Evolutionary conservation across 371 early-diverging fungal genomes (phyloP), one percentile per base, ranked within the genome.

Genomic region (Mucor irregularis): DNA sequence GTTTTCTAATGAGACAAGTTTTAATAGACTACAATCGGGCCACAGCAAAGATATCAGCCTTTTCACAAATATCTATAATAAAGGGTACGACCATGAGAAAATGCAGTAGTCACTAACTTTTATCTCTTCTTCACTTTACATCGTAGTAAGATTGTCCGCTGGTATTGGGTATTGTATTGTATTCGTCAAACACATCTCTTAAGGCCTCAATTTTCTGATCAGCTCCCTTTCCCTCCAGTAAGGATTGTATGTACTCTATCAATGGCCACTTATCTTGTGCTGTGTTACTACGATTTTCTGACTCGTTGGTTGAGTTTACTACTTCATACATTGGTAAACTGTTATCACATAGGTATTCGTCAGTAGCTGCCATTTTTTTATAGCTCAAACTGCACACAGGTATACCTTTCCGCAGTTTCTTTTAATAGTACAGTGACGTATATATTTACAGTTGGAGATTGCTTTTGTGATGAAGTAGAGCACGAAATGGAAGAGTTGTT

Each of bases 391-490:
- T n/a, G n/a, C n/a, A n/a, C n/a, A n/a, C n/a, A n/a, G n/a, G n/a
- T n/a, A n/a, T 50, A 50, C 69, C 44, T 62, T 56, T 69, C 53
- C 46, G 43, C 60, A 51, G 2, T 56, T 13, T 69, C 58, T 39
- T 74, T 74, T 4, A 66, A 56, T 3, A 78, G 26, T 11, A 74
- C 54, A 35, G 64, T 64, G 16, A 73, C 73, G 46, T 73, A 74
- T 25, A 78, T 62, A 51, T 78, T 78, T n/a, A 64, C 58, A 0
- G 78, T 74, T 2, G 74, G 78, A n/a, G 67, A 61, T 63, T 72
- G 74, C 35, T 78, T 78, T 39, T 71, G 72, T 24, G 56, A 60
- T 14, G 31, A 38, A 42, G n/a, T n/a, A n/a, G n/a, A n/a, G n/a
- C n/a, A n/a, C n/a, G n/a, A n/a, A n/a, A n/a, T n/a, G n/a, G n/a